Evolutionary conservation across 148 eudicot genomes (phyloP), one percentile per base, ranked within the genome.

Genomic region (Fagopyrum homotropicum): DNA sequence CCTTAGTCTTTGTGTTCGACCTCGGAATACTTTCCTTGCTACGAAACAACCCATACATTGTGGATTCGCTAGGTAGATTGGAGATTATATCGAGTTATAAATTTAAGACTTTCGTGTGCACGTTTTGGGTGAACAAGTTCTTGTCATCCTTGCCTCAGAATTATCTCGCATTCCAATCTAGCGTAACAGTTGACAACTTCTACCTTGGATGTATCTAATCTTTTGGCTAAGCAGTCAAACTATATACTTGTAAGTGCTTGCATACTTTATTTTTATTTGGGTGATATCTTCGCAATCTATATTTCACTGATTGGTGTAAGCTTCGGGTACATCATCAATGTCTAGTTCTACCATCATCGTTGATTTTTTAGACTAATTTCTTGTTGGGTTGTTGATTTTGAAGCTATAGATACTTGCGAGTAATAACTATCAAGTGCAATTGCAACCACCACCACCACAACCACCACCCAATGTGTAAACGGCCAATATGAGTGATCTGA

Each of bases 391-490:
- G 26, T 29, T 10, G 1, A 35, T 71, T 44, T 72, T 75, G 73
- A 76, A 91, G 97, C 93, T 63, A 89, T 91, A 81, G 98, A 88
- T 75, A 73, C 89, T 51, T 89, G 90, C 77, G 88, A 82, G 82
- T 88, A 89, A 76, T 90, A 91, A 79, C 60, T 89, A 80, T 81
- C 81, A 8, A 88, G 85, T 29, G 72, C 83, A 16, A 72, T 69
- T 9, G 77, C 75, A 5, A 76, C 73, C 4, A 70, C 69, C 30
- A 78, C 76, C 1, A 35, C 69, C 14, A 78, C n/a, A 1, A 54
- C 80, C 55, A 51, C 85, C n/a, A 83, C 40, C 40, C 2, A 35
- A 1, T 35, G 40, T 35, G 40, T 35, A 35, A 35, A 35, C 40
- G 40, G 40, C 12, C 89, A 88, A 72, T 86, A 88, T 1, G 93